Evolutionary conservation across 2,329 filamentous ascomycete genomes (phyloP).

Genomic region (Penicillium concentricum): DNA sequence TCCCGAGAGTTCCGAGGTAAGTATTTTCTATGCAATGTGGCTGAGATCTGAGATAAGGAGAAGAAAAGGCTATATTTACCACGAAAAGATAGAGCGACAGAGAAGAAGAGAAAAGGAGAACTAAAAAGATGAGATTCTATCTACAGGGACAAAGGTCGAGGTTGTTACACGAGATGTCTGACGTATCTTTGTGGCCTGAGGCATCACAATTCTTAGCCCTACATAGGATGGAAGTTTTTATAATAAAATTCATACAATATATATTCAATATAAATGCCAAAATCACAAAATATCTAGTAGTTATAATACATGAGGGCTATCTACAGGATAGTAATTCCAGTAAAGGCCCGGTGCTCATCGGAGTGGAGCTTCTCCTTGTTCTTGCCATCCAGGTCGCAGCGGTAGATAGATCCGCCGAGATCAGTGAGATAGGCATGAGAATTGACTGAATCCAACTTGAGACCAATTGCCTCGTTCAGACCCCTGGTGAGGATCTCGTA

Average conservation of each 20-base stretch:
- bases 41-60: background rate
- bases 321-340: conserved; percentile 10
- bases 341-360: conserved; percentile 18
- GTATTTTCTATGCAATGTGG: background rate
- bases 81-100: background rate
- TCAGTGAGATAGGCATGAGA: conserved; percentile 29
- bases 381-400: conserved; percentile 16
- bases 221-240: background rate
- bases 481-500: conserved; percentile 21
- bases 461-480: conserved; percentile 29
- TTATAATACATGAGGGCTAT: background rate
- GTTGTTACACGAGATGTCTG: background rate
- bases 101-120: background rate
- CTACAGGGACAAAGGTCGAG: background rate
- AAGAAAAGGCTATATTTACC: background rate
- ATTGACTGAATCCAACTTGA: conserved; percentile 22
- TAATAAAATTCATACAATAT: too few relatives aligned
- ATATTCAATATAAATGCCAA: too few relatives aligned
- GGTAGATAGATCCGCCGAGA: conserved; percentile 30
- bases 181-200: background rate
- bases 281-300: too few relatives aligned
- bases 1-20: background rate
- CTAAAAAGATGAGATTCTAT: background rate
- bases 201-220: background rate
- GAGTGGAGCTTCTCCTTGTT: conserved; percentile 1